Percentiles rank a stretch among this genome's conserved stretches.
Conservation (phyloP, 805 yeast genomes). For the Wickerhamomyces queroliae region DNA sequence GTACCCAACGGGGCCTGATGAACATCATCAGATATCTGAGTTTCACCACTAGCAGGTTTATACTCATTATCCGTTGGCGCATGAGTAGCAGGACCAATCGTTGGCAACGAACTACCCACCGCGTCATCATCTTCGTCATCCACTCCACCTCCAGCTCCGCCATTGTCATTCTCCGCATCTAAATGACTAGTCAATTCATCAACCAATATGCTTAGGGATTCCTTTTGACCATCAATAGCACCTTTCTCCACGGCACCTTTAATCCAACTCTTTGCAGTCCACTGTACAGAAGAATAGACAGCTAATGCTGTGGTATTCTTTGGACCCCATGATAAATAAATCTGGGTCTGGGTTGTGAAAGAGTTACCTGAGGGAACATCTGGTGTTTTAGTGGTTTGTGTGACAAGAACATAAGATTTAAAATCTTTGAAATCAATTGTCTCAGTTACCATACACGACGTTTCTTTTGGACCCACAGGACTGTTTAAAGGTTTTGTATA, state of each 20-base stretch:
- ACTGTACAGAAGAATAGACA: conserved; percentile 52
- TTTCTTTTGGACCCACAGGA: conserved; percentile 74
- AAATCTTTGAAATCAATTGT: conserved; percentile 47
- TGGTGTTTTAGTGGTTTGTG: conserved; percentile 61
- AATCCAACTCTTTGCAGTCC: conserved; percentile 78
- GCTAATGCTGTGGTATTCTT: conserved; percentile 46
- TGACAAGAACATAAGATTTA: conserved; percentile 39
- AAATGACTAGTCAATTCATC: conserved; percentile 30
- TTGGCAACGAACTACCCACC: conserved; percentile 22
- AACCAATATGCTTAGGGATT: conserved; percentile 43
- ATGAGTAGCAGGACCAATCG: conserved; percentile 34
- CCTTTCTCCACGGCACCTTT: conserved; percentile 73
- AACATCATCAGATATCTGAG: conserved; percentile 41
- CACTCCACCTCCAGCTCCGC: conserved; percentile 14
- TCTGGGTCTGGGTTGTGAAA: conserved; percentile 55
- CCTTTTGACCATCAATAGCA: conserved; percentile 66
- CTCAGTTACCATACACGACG: conserved; percentile 60
- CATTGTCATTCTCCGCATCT: no score
- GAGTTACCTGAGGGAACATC: conserved; percentile 80
- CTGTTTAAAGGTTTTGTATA: conserved; percentile 62
- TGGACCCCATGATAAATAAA: conserved; percentile 57
- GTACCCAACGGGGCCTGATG: conserved; percentile 65
- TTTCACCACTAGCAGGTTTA: conserved; percentile 41
- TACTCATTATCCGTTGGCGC: conserved; percentile 39
- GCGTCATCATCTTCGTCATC: conserved; percentile 14